Conservation (phyloP, 2,329 filamentous ascomycete genomes). For the Didymella glomerata region DNA sequence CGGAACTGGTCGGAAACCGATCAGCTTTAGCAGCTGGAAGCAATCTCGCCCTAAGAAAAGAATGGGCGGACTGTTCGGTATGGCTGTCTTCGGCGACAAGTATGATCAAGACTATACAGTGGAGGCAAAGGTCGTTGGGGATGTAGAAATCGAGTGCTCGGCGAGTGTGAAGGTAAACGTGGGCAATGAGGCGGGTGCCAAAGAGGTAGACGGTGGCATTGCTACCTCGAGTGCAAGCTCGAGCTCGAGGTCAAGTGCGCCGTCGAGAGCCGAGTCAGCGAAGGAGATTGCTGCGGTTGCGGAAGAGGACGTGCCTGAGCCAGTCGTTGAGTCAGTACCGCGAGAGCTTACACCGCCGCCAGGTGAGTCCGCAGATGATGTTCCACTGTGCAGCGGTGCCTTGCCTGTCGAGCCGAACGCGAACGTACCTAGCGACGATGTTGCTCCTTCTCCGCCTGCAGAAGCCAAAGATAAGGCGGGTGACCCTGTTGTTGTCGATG, state of each 20-base stretch:
- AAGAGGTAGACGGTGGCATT: background rate
- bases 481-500: background rate
- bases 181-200: background rate
- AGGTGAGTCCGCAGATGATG: background rate
- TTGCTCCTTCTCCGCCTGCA: background rate
- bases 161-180: background rate
- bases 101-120: slow-evolving; percentile 3
- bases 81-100: slow-evolving; percentile 32
- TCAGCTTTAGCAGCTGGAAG: slow-evolving; percentile 34
- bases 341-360: background rate
- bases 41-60: slow-evolving; percentile 31
- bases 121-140: background rate
- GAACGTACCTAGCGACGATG: background rate
- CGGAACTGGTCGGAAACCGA: slow-evolving; percentile 21
- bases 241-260: background rate
- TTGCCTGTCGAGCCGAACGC: slow-evolving; percentile 1
- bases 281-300: background rate
- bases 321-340: background rate
- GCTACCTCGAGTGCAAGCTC: background rate
- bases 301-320: background rate
- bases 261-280: too few species aligned
- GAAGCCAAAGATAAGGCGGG: background rate
- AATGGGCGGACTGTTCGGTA: slow-evolving; percentile 37
- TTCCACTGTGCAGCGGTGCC: slow-evolving; percentile 14
- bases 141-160: background rate